These are phyloP conservation scores for Epicoccum nigrum DNA, from an alignment of 2,329 filamentous ascomycete species.

Conservation along the genomic window DNA sequence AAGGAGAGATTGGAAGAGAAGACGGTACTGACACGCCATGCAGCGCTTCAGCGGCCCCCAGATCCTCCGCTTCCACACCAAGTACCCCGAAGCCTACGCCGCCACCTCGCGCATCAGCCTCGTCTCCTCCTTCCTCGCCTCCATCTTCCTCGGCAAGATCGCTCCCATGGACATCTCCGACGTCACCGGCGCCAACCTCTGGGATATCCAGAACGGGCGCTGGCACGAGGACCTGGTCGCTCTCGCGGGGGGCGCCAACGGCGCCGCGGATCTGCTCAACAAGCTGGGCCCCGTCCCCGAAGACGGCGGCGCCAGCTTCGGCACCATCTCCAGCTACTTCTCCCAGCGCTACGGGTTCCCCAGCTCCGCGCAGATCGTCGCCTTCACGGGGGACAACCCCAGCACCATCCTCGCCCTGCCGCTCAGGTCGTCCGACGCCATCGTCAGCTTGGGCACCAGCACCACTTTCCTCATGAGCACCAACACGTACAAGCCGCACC, in stretches of 20 bases:
- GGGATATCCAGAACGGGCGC: slow-evolving; percentile 77
- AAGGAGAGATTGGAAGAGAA: neutral
- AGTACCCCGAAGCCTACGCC: slow-evolving; percentile 80
- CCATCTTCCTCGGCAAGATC: slow-evolving; percentile 81
- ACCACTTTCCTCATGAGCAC: slow-evolving; percentile 99
- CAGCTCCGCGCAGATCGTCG: slow-evolving; percentile 74
- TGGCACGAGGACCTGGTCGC: slow-evolving; percentile 79
- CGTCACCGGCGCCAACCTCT: slow-evolving; percentile 95
- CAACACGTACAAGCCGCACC: slow-evolving; percentile 85
- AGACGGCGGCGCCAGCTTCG: slow-evolving; percentile 81
- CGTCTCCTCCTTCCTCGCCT: slow-evolving; percentile 93
- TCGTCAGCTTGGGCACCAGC: slow-evolving; percentile 91
- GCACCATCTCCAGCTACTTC: slow-evolving; percentile 79
- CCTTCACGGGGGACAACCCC: slow-evolving; percentile 96
- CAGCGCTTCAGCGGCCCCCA: slow-evolving; percentile 97
- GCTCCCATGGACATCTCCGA: slow-evolving; percentile 94
- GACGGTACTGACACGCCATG: slow-evolving; percentile 12
- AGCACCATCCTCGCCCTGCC: slow-evolving; percentile 92
- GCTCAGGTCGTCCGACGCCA: slow-evolving; percentile 84
- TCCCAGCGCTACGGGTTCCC: slow-evolving; percentile 78
- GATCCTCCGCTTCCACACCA: slow-evolving; percentile 84
- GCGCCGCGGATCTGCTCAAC: slow-evolving; percentile 67
- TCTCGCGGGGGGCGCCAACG: slow-evolving; percentile 64
- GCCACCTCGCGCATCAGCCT: slow-evolving; percentile 86
- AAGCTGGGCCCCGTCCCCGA: slow-evolving; percentile 82